Base-by-base conservation (phyloP, 2,329 filamentous ascomycete species). In the Stagonosporopsis cucurbitacearum region DNA sequence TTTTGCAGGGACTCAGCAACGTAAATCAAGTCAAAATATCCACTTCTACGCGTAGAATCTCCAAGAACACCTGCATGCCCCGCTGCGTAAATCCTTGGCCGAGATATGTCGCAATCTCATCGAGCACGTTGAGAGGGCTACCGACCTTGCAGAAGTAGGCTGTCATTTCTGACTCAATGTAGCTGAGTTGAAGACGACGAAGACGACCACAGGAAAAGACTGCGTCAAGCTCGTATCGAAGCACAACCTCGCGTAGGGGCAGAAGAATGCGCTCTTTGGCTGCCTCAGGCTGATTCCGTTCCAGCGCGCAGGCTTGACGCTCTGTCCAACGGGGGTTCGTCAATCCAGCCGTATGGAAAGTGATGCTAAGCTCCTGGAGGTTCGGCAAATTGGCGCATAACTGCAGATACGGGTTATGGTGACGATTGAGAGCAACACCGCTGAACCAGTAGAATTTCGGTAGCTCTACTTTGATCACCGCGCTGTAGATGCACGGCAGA, bases 321-420 rank as follows among this genome's bases (percentile, higher is more conserved):
- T 80, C 77, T 1, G 78, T 77, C 7, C 80, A 81, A 9, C 95
- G 91, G 71, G 90, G 91, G 66, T 81, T 88, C 0, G 88, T 86
- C 54, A 86, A 90, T 7, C 88, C 91, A 1, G 90, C 93, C 9
- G 94, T 93, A 1, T 91, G 92, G 1, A 80, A 96, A 9, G 92
- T 96, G 74, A 85, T 91, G 36, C 86, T 86, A 67, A 93, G 91
- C 9, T 88, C 88, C 0, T 84, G 86, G 0, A 96, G 96, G 71
- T 81, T 92, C 2, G 89, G 91, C 3, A 96, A 92, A 67, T 86
- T 92, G 12, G 75, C 96, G 47, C 92, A 96, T 69, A 94, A 96
- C 66, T 92, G 92, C 0, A 91, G 86, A 65, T 92, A 91, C 54
- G 94, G 97, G 70, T 96, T 98, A 71, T 87, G 92, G 1, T 95